Percentiles rank a stretch among this genome's conserved stretches.
Evolutionary conservation across 306 rosid genomes (phyloP).

Genomic region (Malus domestica): DNA sequence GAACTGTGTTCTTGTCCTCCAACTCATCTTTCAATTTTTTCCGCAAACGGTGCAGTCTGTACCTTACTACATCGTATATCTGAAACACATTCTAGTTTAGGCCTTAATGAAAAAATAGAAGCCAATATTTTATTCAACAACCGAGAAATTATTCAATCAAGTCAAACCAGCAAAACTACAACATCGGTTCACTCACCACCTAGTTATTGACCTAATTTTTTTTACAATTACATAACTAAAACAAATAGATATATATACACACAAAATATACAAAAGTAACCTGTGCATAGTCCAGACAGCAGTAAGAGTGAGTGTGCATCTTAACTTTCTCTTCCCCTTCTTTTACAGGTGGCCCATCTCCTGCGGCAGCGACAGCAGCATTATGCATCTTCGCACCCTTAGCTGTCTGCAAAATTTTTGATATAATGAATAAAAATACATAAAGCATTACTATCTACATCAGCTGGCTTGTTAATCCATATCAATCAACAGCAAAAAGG

Average conservation of each 20-base stretch:
- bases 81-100: conserved; percentile 33
- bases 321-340: conserved; percentile 94
- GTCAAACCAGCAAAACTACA: conserved; percentile 6
- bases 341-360: conserved; percentile 50
- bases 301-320: conserved; percentile 91
- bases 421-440: not conserved
- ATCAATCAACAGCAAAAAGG: not conserved
- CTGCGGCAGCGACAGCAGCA: conserved; percentile 91
- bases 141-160: conserved; percentile 11
- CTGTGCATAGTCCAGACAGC: conserved; percentile 83
- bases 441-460: not conserved
- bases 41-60: conserved; percentile 90
- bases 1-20: conserved; percentile 93
- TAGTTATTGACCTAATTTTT: conserved; percentile 1
- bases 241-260: not conserved
- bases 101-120: conserved; percentile 15
- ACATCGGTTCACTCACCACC: conserved; percentile 16
- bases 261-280: conserved; percentile 28
- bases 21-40: conserved; percentile 95
- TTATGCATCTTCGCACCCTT: conserved; percentile 90
- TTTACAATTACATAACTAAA: not conserved
- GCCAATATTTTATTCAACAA: conserved; percentile 19
- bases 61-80: conserved; percentile 88
- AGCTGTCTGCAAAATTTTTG: conserved; percentile 56
- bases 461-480: not conserved